Evolutionary conservation across 768 basidiomycete genomes (phyloP).

Genomic region (Phanerochaete sordida): DNA sequence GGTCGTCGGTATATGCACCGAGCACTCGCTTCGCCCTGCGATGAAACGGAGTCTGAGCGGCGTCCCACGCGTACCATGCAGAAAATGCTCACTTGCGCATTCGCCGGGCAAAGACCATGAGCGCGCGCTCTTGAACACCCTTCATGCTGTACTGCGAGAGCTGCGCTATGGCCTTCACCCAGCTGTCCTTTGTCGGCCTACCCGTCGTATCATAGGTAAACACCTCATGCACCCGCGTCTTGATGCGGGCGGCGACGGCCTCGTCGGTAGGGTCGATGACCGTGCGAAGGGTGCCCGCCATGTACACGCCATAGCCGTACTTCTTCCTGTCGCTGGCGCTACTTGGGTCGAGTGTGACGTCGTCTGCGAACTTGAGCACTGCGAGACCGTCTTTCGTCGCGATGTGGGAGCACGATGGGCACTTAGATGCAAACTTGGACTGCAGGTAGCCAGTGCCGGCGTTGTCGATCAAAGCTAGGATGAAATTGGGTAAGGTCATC

Average conservation of each 20-base stretch:
- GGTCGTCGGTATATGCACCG: constrained; percentile 47
- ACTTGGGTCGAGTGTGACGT: constrained; percentile 28
- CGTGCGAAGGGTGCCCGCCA: constrained; percentile 9
- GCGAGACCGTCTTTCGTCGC: constrained; percentile 42
- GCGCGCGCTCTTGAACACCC: neutral
- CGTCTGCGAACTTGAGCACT: constrained; percentile 38
- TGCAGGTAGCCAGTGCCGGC: constrained; percentile 48
- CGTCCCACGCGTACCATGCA: no score
- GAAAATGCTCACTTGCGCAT: no score
- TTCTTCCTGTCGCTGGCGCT: neutral
- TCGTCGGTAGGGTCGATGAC: neutral
- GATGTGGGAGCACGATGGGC: constrained; percentile 33
- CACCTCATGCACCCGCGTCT: neutral
- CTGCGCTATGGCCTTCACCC: neutral
- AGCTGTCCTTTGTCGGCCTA: neutral
- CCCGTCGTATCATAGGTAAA: neutral
- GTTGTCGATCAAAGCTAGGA: constrained; percentile 37
- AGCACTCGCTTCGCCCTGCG: constrained; percentile 29
- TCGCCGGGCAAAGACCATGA: neutral
- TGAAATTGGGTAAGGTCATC: neutral
- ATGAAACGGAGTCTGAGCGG: neutral
- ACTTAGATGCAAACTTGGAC: constrained; percentile 33
- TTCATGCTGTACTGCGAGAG: neutral
- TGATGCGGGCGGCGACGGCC: neutral
- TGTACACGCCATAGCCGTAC: constrained; percentile 4